These are phyloP conservation scores for Kandelia obovata DNA, from an alignment of 345 rosid genomes.

Conservation along the genomic window DNA sequence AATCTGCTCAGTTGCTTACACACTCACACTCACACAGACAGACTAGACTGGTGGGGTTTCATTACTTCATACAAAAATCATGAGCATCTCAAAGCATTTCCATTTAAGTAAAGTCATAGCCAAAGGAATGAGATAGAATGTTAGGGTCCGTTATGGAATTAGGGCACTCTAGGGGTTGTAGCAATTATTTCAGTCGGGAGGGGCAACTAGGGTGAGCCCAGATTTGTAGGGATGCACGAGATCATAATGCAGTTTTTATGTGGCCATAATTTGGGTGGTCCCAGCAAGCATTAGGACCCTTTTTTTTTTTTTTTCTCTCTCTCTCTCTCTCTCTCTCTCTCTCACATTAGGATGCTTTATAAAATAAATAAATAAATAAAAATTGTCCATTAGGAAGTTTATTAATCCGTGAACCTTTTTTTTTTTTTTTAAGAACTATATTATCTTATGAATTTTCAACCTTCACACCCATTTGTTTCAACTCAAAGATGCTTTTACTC, in stretches of 20 bases:
- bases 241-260: background rate
- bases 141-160: background rate
- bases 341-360: too few species aligned
- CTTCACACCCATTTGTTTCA: too few species aligned
- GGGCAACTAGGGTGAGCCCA: background rate
- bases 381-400: too few species aligned
- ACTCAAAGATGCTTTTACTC: too few species aligned
- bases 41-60: background rate
- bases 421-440: too few species aligned
- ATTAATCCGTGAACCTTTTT: too few species aligned
- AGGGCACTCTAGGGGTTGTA: background rate
- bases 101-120: background rate
- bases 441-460: too few species aligned
- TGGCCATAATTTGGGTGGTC: background rate
- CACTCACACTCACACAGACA: background rate
- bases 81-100: background rate
- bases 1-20: too few species aligned
- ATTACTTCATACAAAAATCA: background rate
- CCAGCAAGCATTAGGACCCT: background rate
- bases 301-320: too few species aligned
- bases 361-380: too few species aligned
- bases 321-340: rapidly evolving
- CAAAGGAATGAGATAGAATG: background rate
- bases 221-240: background rate
- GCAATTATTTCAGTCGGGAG: background rate